These are phyloP conservation scores for Phytophthora fragariae DNA, from an alignment of 352 stramenopile genomes.

Conservation along the genomic window DNA sequence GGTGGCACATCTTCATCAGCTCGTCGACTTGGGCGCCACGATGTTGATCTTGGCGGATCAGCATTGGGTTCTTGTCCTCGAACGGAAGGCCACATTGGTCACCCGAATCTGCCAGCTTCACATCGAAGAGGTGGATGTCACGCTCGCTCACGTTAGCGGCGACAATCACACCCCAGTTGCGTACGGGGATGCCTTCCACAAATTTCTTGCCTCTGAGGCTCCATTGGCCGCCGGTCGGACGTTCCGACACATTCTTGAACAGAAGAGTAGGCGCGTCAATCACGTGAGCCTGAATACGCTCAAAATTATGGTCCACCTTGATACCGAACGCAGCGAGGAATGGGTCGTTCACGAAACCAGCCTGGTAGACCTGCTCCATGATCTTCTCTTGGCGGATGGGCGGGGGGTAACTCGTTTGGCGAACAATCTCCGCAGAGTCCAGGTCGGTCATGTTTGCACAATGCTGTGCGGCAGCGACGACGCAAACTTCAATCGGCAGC, in stretches of 20 bases:
- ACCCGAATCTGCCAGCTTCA: conserved; percentile 37
- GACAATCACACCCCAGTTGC: conserved; percentile 66
- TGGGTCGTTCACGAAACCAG: conserved; percentile 77
- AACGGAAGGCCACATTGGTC: conserved; percentile 49
- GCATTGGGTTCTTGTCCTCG: conserved; percentile 38
- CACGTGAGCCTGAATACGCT: conserved; percentile 50
- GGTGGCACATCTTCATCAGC: conserved; percentile 59
- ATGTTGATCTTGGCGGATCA: conserved; percentile 46
- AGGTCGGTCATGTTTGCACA: conserved; percentile 78
- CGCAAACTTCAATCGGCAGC: conserved; percentile 83
- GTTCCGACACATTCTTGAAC: conserved; percentile 67
- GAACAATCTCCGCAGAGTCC: conserved; percentile 86
- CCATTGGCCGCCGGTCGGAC: conserved; percentile 68
- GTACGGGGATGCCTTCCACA: conserved; percentile 47
- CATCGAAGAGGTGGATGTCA: conserved; percentile 46
- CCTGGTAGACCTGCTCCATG: conserved; percentile 61
- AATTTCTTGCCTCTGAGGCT: conserved; percentile 76
- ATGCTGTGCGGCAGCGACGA: conserved; percentile 69
- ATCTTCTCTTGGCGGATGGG: conserved; percentile 55
- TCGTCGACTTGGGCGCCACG: conserved; percentile 59
- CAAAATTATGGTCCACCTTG: conserved; percentile 54
- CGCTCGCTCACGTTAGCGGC: conserved; percentile 38
- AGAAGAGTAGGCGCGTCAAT: conserved; percentile 63
- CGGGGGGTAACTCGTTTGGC: conserved; percentile 58
- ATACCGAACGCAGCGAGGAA: conserved; percentile 70